Conservation (phyloP, 2,329 filamentous ascomycete species). For the Phialophora macrospora region DNA sequence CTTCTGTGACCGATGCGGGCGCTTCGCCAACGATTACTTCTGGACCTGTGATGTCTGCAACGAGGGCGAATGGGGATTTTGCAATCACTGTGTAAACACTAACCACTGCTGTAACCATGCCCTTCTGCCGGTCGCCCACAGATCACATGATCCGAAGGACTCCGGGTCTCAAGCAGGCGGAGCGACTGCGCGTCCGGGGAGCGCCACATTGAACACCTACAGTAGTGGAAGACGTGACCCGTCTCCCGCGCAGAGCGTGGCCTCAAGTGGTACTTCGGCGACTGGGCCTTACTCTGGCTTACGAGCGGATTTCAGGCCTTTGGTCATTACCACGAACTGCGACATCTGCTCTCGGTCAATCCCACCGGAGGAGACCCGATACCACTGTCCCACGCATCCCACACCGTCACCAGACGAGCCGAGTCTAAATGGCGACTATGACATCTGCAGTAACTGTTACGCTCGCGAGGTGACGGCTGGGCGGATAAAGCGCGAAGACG, state of each 20-base stretch:
- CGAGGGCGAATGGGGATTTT: constrained; percentile 93
- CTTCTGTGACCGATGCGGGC: constrained; percentile 78
- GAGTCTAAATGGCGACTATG: constrained; percentile 72
- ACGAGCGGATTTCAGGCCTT: constrained; percentile 60
- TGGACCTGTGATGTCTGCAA: constrained; percentile 90
- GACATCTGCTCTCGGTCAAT: constrained; percentile 78
- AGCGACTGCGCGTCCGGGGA: constrained; percentile 13
- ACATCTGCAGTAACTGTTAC: constrained; percentile 83
- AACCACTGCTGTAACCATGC: constrained; percentile 81
- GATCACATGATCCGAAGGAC: constrained; percentile 42
- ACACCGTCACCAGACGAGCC: constrained; percentile 63
- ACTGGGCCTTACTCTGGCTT: constrained; percentile 21
- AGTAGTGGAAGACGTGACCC: constrained; percentile 22
- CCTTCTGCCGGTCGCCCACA: constrained; percentile 74
- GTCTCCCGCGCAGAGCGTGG: constrained; percentile 34
- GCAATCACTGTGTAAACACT: constrained; percentile 82
- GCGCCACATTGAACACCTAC: constrained; percentile 27
- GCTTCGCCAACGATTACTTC: constrained; percentile 79
- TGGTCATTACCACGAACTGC: constrained; percentile 76
- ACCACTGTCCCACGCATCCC: constrained; percentile 69
- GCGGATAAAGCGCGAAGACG: constrained; percentile 75
- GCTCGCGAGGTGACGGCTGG: constrained; percentile 65
- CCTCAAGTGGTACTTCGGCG: constrained; percentile 32
- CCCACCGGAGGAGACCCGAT: constrained; percentile 69
- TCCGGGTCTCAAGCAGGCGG: constrained; percentile 9